Conservation (phyloP, 495 filamentous ascomycete species). For the Penicillium cinerascens region DNA sequence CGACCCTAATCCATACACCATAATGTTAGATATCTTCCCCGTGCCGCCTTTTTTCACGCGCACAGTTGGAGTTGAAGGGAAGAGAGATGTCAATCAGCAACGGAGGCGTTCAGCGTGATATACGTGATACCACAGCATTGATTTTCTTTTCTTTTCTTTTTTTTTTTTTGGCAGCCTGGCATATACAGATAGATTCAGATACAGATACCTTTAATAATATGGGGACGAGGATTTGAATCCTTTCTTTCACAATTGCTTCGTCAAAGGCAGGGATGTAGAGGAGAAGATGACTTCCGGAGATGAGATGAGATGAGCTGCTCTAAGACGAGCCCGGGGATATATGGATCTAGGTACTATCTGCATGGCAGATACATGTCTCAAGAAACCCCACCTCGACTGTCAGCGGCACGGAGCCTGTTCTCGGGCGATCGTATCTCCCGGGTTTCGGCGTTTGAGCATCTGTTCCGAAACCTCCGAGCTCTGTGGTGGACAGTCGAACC, state of each 20-base stretch:
- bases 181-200: neutral
- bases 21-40: slow-evolving; percentile 6
- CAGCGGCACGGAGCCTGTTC: neutral
- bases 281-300: neutral
- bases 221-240: neutral
- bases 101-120: slow-evolving; percentile 5
- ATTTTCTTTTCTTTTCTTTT: neutral
- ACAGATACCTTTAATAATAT: neutral
- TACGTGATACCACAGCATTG: slow-evolving; percentile 9
- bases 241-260: neutral
- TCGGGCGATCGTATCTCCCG: neutral
- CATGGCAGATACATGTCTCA: neutral
- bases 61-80: neutral
- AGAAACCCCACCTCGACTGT: neutral
- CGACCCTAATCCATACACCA: neutral
- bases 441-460: neutral
- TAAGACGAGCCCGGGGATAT: neutral
- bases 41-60: no score
- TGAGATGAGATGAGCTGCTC: neutral
- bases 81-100: neutral
- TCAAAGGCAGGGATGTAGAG: neutral
- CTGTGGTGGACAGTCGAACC: neutral
- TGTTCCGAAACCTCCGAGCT: neutral
- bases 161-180: neutral
- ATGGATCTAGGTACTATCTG: neutral